Base-by-base conservation (phyloP, 208 protist genomes). In the Strigomonas galati region DNA sequence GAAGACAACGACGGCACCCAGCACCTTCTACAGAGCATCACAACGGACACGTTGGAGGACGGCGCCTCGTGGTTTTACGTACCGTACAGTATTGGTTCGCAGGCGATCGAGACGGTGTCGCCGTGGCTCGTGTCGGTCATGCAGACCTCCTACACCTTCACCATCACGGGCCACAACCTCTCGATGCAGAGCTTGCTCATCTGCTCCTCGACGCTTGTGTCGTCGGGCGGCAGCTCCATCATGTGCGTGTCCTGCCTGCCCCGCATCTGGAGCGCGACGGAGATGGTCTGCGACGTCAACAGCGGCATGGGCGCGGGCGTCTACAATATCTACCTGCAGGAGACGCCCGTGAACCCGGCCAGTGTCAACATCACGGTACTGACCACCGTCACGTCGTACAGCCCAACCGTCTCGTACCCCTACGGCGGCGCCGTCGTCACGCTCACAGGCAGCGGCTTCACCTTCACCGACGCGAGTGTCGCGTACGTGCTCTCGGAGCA, bases 251-350 rank as follows among this genome's bases (percentile, higher is more conserved):
- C 44, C 23, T 83, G 78, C 54, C 59, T 69, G 6, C 78, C 78
- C 0, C 37, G 35, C 10, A 43, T 28, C 4, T 75, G 72, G 24
- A 69, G 62, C n/a, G 12, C 60, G 14, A 61, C n/a, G 24, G 31
- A 30, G 59, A 54, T 79, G 15, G 65, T 60, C 35, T 80, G 75
- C 53, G 40, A 67, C 68, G 57, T 63, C 37, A 48, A 62, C 1
- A 37, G 28, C 31, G 52, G 52, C 31, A 27, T 80, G 27, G 27
- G 52, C 7, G 58, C 49, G 27, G 62, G 65, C 26, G 32, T 24
- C 1, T 74, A 79, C 61, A 62, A 51, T 21, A 56, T 79, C 15
- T 79, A 69, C 65, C 64, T 79, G 0, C 64, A 67, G 12, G 74
- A 79, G 49, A n/a, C 23, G 9, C 53, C 67, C 43, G 60, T 67